A percentile compares a stretch with the other conserved stretches of the same genome.
Evolutionary conservation across 106 monocot genomes (phyloP).

Genomic region (Allium sativum): DNA sequence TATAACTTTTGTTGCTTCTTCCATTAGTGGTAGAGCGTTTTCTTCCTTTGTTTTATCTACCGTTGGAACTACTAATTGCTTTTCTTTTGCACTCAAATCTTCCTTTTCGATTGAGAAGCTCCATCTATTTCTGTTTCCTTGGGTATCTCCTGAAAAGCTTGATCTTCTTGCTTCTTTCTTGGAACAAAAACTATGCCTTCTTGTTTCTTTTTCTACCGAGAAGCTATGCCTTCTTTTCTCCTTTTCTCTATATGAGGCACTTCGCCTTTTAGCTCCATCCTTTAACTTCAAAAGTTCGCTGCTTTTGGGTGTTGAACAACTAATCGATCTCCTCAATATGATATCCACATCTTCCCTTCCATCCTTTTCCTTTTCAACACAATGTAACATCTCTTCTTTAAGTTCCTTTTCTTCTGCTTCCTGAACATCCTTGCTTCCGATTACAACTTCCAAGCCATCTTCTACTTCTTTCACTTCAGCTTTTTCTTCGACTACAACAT

Average conservation of each 20-base stretch:
- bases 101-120: conserved; percentile 54
- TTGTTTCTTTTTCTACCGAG: conserved; percentile 43
- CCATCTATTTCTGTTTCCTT: conserved; percentile 33
- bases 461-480: conserved; percentile 1
- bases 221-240: conserved; percentile 54
- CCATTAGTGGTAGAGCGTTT: not conserved
- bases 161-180: conserved; percentile 37
- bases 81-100: conserved; percentile 9
- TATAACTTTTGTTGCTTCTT: conserved; percentile 12
- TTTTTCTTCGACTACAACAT: conserved; percentile 1
- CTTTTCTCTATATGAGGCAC: conserved; percentile 24
- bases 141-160: conserved; percentile 50
- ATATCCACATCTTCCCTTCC: conserved; percentile 16
- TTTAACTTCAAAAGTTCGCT: conserved; percentile 30
- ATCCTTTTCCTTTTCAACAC: conserved; percentile 1
- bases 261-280: conserved; percentile 24
- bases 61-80: not conserved
- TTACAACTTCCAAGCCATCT: not conserved
- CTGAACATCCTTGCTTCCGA: not conserved
- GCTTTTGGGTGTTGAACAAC: conserved; percentile 21
- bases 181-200: conserved; percentile 38
- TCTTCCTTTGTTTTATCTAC: conserved; percentile 5
- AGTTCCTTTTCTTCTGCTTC: conserved; percentile 2
- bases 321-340: conserved; percentile 24
- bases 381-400: conserved; percentile 7